Conservation (phyloP, 306 rosid genomes). For the Lathyrus tuberosus region DNA sequence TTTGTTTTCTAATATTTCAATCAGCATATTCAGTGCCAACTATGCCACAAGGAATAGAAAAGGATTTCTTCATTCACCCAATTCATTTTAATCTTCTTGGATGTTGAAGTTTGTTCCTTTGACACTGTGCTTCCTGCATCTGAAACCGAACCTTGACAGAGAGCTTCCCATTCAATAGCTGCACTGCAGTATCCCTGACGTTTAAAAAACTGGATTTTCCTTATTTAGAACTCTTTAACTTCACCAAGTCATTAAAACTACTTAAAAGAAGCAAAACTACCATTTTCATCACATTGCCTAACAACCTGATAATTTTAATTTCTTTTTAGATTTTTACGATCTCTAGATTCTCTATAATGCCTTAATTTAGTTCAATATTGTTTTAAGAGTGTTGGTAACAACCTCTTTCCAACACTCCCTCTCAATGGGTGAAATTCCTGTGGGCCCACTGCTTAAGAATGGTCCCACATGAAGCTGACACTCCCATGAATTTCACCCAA, state of each 20-base stretch:
- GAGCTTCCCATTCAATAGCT: no score
- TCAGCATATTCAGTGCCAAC: neutral
- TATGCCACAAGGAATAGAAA: conserved; percentile 12
- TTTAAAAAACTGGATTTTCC: neutral
- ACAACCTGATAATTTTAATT: neutral
- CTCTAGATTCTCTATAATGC: neutral
- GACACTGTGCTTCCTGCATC: no score
- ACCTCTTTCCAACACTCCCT: neutral
- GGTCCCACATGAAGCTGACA: neutral
- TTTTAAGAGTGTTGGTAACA: neutral
- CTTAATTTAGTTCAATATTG: neutral
- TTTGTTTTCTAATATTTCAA: neutral
- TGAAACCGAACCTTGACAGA: no score
- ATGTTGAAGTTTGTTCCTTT: no score
- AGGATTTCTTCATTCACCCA: neutral
- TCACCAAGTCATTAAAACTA: neutral
- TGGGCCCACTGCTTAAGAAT: neutral
- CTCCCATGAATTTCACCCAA: neutral
- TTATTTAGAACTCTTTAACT: neutral
- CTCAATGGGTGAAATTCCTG: neutral
- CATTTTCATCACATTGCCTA: conserved; percentile 1
- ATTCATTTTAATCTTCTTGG: no score
- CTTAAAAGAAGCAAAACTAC: neutral
- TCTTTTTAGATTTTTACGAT: conserved; percentile 10
- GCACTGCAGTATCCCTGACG: no score